Conservation (phyloP, 805 yeast species). For the Nakazawaea sp. region DNA sequence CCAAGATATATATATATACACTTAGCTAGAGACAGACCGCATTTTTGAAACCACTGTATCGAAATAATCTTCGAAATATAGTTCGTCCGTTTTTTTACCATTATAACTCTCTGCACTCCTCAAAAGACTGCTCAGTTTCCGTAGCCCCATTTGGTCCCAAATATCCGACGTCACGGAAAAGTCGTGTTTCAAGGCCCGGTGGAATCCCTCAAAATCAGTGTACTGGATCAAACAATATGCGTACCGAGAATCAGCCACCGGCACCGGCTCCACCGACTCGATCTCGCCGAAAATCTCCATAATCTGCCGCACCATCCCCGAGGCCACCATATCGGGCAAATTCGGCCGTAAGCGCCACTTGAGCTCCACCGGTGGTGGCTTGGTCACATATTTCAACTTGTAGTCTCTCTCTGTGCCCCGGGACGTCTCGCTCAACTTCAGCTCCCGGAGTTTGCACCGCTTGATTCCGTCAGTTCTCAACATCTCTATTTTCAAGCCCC, state of each 20-base stretch:
- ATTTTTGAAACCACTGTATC: conserved; percentile 6
- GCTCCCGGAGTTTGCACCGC: conserved; percentile 10
- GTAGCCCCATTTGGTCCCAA: conserved; percentile 39
- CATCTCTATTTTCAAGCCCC: conserved; percentile 14
- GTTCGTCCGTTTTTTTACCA: not conserved
- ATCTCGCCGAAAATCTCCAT: conserved; percentile 42
- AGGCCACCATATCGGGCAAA: conserved; percentile 23
- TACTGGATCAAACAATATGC: conserved; percentile 32
- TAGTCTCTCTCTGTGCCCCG: not conserved
- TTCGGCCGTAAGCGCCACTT: conserved; percentile 40
- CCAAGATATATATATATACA: too few relatives aligned
- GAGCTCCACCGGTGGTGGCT: conserved; percentile 16
- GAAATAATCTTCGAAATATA: conserved; percentile 10
- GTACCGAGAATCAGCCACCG: conserved; percentile 20
- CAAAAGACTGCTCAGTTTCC: conserved; percentile 40
- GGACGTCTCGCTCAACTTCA: not conserved
- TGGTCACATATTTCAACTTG: conserved; percentile 2
- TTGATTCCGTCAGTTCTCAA: conserved; percentile 15
- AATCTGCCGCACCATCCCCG: conserved; percentile 26
- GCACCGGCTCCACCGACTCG: conserved; percentile 10
- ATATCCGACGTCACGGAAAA: conserved; percentile 31
- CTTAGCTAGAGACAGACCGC: too few relatives aligned
- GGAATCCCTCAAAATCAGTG: conserved; percentile 20
- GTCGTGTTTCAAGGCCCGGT: conserved; percentile 32
- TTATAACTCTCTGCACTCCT: conserved; percentile 17